Evolutionary conservation across 2,329 filamentous ascomycete species (phyloP).

Genomic region (Curvularia sp.): DNA sequence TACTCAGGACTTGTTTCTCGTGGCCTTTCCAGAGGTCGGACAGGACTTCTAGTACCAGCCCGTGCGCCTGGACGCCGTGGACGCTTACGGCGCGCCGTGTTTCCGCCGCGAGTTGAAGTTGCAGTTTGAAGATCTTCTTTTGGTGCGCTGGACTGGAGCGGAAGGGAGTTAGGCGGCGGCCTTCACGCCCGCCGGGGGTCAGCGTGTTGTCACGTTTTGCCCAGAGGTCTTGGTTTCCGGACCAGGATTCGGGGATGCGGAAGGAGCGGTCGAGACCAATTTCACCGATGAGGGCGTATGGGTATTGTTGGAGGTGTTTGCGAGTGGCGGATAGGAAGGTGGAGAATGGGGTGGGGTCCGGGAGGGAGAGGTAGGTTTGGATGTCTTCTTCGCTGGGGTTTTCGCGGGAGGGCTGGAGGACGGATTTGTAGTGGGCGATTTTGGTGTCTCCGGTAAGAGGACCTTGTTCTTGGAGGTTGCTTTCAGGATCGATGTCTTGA

Average conservation of each 20-base stretch:
- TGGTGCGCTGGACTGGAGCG: constrained; percentile 74
- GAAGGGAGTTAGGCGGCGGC: constrained; percentile 70
- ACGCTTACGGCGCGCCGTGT: constrained; percentile 70
- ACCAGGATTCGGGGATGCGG: constrained; percentile 70
- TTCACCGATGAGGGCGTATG: constrained; percentile 75
- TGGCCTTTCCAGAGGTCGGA: constrained; percentile 72
- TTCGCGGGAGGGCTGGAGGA: constrained; percentile 61
- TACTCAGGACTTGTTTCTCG: constrained; percentile 67
- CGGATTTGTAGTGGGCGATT: constrained; percentile 69
- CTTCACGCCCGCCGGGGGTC: constrained; percentile 75
- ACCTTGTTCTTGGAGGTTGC: constrained; percentile 45
- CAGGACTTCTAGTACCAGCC: constrained; percentile 70
- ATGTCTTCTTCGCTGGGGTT: constrained; percentile 50
- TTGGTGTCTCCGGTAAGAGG: constrained; percentile 56
- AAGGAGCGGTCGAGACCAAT: constrained; percentile 80
- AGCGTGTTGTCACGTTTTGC: constrained; percentile 57
- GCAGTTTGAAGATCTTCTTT: constrained; percentile 67
- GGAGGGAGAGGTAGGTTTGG: constrained; percentile 57
- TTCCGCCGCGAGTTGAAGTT: constrained; percentile 74
- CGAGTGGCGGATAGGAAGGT: constrained; percentile 65
- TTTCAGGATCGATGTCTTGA: neutral
- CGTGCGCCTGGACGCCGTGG: constrained; percentile 79
- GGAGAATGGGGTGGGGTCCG: constrained; percentile 67
- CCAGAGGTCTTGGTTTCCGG: constrained; percentile 40
- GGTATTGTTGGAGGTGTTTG: constrained; percentile 62